Evolutionary conservation across 805 yeast species (phyloP), one percentile per base, ranked within the genome.

Genomic region (Cyberlindnera xishuangbannaensis): DNA sequence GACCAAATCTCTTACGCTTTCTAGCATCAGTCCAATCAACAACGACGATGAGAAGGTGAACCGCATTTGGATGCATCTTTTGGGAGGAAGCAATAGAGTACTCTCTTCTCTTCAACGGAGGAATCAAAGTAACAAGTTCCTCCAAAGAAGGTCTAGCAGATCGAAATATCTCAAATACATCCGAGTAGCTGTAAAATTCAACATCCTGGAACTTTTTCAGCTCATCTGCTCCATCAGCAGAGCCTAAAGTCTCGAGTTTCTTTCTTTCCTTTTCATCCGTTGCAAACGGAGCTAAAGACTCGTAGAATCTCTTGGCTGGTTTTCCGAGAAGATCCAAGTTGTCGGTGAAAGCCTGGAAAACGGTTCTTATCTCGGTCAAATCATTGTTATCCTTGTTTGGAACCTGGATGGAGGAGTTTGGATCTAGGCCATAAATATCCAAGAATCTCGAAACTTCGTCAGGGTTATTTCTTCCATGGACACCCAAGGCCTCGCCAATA

Each of bases 71-170:
- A 62, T 90, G 97, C 52, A 84, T 67, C 58, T 74, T 84, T 63
- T 90, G 97, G 18, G 97, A 88, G 1, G 97, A 88, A 4, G 97
- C 97, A 61, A 90, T 90, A 11, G 97, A 90, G 60, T 90, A 90
- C 63, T 90, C 97, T 69, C 97, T 83, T 69, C 97, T 82, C 70
- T 90, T 90, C 56, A 88, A 71, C 13, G 95, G 88, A 15, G 95
- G 76, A 44, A 90, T 73, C 37, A 90, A 61, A 48, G 71, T 71
- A 22, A 81, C 75, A 48, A 90, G 70, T 16, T 83, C 86, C 36
- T 67, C 69, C 37, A 82, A 65, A 4, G 76, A 50, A 17, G 97
- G 97, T 58, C 79, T 78, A 16, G 90, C 95, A 37, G 88, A 78
- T 47, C 74, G 68, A 71, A 83, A 90, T 54, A 82, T 75, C 46